Percentiles rank a stretch among this genome's conserved stretches.
These are phyloP conservation scores for Combretum micranthum DNA, from an alignment of 345 rosid species.

Conservation along the genomic window DNA sequence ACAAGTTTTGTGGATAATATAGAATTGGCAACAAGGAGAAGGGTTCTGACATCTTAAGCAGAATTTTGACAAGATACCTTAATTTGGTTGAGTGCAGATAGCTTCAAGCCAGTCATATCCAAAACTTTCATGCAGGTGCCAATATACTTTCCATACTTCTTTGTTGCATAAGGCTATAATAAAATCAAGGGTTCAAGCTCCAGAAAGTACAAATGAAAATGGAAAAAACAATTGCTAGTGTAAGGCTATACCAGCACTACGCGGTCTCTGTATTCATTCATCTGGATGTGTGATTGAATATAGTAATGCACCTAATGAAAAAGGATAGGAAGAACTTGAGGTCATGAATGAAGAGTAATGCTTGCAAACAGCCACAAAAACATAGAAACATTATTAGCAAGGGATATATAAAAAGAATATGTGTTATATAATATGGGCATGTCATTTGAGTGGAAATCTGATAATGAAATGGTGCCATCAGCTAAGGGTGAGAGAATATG, in stretches of 20 bases:
- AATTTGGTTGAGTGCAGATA: constrained; percentile 81
- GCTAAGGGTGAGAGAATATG: no score
- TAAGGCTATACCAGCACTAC: constrained; percentile 53
- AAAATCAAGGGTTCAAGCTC: constrained; percentile 9
- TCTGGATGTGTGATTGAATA: constrained; percentile 94
- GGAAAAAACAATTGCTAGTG: neutral
- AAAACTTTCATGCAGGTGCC: constrained; percentile 76
- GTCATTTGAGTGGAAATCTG: constrained; percentile 7
- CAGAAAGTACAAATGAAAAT: neutral
- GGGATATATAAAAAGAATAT: no score
- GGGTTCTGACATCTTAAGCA: no score
- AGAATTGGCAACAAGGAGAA: neutral
- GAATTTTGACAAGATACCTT: constrained; percentile 36
- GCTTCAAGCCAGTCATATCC: constrained; percentile 95
- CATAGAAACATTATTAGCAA: no score
- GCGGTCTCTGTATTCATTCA: constrained; percentile 94
- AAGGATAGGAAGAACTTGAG: neutral
- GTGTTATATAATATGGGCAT: no score
- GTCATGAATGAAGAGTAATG: no score
- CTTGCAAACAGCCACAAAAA: no score
- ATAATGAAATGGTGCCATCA: no score
- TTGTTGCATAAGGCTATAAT: constrained; percentile 75
- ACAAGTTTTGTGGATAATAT: neutral
- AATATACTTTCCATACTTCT: constrained; percentile 58
- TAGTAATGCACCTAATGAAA: constrained; percentile 67